Conservation (phyloP, 352 stramenopile genomes). For the Phytophthora ramorum region DNA sequence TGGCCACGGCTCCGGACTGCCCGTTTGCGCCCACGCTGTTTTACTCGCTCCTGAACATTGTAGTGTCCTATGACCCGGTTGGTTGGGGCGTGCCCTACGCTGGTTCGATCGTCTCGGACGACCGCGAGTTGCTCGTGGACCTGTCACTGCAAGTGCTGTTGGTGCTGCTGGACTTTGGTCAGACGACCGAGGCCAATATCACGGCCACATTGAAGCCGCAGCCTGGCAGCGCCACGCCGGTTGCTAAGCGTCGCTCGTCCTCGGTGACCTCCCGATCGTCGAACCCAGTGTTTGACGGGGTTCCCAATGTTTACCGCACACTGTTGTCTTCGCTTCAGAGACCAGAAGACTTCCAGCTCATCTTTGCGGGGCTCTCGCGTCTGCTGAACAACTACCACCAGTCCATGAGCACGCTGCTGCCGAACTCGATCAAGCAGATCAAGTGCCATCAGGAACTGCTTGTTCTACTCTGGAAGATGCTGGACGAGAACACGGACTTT, state of each 20-base stretch:
- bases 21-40: constrained; percentile 96
- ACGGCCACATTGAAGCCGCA: constrained; percentile 62
- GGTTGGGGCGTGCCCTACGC: constrained; percentile 92
- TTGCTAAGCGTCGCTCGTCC: constrained; percentile 33
- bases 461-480: constrained; percentile 98
- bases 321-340: constrained; percentile 74
- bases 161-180: constrained; percentile 94
- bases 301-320: constrained; percentile 74
- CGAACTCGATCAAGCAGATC: constrained; percentile 94
- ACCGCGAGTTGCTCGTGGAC: constrained; percentile 92
- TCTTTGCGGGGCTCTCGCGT: constrained; percentile 94
- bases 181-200: constrained; percentile 57
- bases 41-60: constrained; percentile 96
- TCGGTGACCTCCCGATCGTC: constrained; percentile 35
- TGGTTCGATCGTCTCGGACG: constrained; percentile 88
- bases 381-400: constrained; percentile 98
- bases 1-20: constrained; percentile 90
- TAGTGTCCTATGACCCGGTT: constrained; percentile 94
- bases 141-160: constrained; percentile 93
- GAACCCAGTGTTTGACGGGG: constrained; percentile 46
- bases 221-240: constrained; percentile 44
- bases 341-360: constrained; percentile 91
- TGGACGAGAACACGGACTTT: constrained; percentile 98
- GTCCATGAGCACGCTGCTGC: constrained; percentile 93
- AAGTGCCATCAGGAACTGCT: constrained; percentile 98